Base-by-base conservation (phyloP, 2,329 filamentous ascomycete genomes). In the Fusarium hostae region DNA sequence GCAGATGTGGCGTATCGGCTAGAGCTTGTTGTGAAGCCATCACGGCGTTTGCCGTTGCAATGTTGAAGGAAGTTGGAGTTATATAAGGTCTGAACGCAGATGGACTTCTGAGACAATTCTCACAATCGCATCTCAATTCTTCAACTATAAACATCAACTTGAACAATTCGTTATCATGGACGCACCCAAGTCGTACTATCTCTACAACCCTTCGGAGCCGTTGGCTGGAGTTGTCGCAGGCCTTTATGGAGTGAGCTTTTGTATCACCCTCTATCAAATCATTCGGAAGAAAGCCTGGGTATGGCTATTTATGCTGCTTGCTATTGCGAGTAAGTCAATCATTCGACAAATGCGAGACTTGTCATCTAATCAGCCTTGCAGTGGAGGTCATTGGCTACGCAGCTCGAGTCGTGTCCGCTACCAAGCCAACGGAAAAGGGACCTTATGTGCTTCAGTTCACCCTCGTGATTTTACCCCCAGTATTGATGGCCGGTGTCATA, bases 401-500 rank as follows among this genome's bases (percentile, higher is more conserved):
- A 13, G 63, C 69, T 11, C 64, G 73, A n/a, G 59, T 56, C 12
- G 56, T 66, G 3, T 75, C 70, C 1, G 73, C 71, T 1, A 58
- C 56, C 8, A 63, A 73, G 4, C 51, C 72, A 1, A 65, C 70
- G 0, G 56, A 74, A 2, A 74, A 73, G 20, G 43, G 35, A 1
- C 66, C 70, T 7, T 77, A 73, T 12, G 64, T 70, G 10, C 18
- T 76, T 6, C 75, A 76, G 34, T 77, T 77, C 5, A 63, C 61
- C 1, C 60, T 77, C 9, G 51, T 77, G 3, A 75, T 76, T 4
- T 13, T 77, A 3, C 52, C 75, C 0, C 75, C 75, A 2, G 74
- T 77, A 0, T 26, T 77, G 12, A 77, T 77, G 74, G 71, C 74
- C 3, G 75, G 73, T 10, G 70, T 76, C 2, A 76, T 77, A 32